Base-by-base conservation (phyloP, 148 eudicot genomes). In the Fagopyrum homotropicum region DNA sequence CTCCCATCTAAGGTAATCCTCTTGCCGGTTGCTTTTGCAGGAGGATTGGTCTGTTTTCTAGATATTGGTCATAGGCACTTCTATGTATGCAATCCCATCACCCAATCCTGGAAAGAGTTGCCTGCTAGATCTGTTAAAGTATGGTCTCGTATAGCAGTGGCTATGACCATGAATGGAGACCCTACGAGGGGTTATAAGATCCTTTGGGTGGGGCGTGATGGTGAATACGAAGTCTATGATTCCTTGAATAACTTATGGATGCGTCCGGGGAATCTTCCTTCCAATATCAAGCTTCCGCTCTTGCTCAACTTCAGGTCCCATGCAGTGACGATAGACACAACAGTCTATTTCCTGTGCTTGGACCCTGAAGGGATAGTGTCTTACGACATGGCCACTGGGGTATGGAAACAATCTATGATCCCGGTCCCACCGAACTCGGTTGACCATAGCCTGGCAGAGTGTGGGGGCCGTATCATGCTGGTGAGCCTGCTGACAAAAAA, bases 1-100 rank as follows among this genome's bases (percentile, higher is more conserved):
- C 81, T 89, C 68, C 93, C 93, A 69, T 87, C 89, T 2, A 90
- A 94, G 75, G 77, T 76, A 45, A 85, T 85, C 48, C 84, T 91
- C 48, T 77, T 94, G 80, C 97, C 97, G 6, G 92, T 90, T 75
- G 97, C 98, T 80, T 94, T 97, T 47, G 88, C 89, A 2, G 98
- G 98, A 72, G 98, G 98, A 76, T 93, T 94, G 2, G 85, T 94
- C 45, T 94, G 98, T 79, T 89, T 91, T 79, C 88, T 90, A 16
- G 96, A 94, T 73, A 83, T 87, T 68, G 93, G 96, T 30, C 88
- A 90, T 57, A 82, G 88, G 10, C 81, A 86, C 78, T 89, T 95
- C 80, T 90, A 86, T 60, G 83, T 95, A 4, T 89, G 92, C 81
- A 93, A 93, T 85, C 98, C 98, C 43, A 83, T 93, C 10, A 90